Base-by-base conservation (phyloP, 352 stramenopile genomes). In the Hyphochytrium catenoides region DNA sequence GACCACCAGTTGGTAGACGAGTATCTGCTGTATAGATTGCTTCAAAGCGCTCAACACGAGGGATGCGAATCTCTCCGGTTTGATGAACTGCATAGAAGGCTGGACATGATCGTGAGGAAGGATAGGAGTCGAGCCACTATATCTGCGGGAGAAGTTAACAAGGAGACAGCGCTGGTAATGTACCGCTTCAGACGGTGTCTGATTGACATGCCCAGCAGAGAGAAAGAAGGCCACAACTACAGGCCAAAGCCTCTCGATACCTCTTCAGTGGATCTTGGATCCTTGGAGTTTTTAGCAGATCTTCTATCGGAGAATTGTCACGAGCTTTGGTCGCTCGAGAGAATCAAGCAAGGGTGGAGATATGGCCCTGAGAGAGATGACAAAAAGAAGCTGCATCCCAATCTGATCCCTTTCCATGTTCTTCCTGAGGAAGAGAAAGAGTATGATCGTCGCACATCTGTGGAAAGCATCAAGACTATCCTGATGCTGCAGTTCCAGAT, bases 141-240 rank as follows among this genome's bases (percentile, higher is more conserved):
- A 17, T 72, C 62, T 2, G 65, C 79, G 48, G 53, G 50, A 0
- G 62, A 81, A 48, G 67, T 84, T 26, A 59, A 57, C 5, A 53
- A 64, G 6, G 69, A 81, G 46, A 58, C 69, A 8, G 43, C 79
- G 19, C 57, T 78, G n/a, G 63, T 84, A 31, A 82, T 82, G 69
- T 82, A 75, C 31, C 67, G 69, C 14, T 84, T 84, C 61, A 62
- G 65, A 9, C 77, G 74, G 39, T 79, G 63, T 39, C 48, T 84
- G 8, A 84, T 81, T 14, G 69, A 82, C 34, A 84, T 84, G 69
- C 69, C 69, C 24, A 82, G 67, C 26, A 64, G 69, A 36, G 69
- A 84, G 39, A 79, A 82, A 24, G 69, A 84, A 47, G 69, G 69
- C 3, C 67, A 84, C 47, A 77, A 84, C 34, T 84, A 84, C 37